Conservation (phyloP, 495 filamentous ascomycete genomes). For the Penicillium cataractarum region DNA sequence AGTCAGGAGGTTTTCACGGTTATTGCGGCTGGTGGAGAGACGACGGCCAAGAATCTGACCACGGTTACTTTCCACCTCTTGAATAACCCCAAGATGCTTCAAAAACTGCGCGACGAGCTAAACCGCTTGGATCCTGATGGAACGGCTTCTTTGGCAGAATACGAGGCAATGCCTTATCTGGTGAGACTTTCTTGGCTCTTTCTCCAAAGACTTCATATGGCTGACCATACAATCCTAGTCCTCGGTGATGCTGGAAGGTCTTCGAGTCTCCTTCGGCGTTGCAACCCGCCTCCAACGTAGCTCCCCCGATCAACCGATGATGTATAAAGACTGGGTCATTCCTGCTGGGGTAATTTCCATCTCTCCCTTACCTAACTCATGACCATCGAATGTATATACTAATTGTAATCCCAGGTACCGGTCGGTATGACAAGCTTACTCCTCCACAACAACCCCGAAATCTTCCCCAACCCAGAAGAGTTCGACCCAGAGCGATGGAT, state of each 20-base stretch:
- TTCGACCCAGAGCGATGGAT: conserved; percentile 53
- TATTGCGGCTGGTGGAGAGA: conserved; percentile 52
- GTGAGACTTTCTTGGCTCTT: conserved; percentile 14
- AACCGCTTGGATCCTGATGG: conserved; percentile 22
- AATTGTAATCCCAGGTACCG: conserved; percentile 28
- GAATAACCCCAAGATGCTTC: conserved; percentile 34
- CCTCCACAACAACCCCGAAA: conserved; percentile 42
- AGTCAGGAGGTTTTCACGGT: conserved; percentile 47
- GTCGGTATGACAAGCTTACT: conserved; percentile 46
- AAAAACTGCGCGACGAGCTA: conserved; percentile 36
- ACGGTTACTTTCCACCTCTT: conserved; percentile 47
- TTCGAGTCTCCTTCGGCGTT: conserved; percentile 37
- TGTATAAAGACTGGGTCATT: conserved; percentile 49
- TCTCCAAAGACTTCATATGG: not conserved
- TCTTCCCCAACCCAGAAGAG: conserved; percentile 44
- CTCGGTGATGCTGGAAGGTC: conserved; percentile 39
- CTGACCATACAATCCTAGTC: conserved; percentile 18
- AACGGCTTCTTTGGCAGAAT: conserved; percentile 31
- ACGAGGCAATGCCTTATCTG: conserved; percentile 42
- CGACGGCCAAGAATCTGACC: conserved; percentile 43
- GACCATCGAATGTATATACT: not conserved
- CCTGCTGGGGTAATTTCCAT: conserved; percentile 38
- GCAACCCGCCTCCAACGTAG: conserved; percentile 41
- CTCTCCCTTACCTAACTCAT: not conserved
- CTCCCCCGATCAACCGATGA: conserved; percentile 36